Base-by-base conservation (phyloP, 1,284 basidiomycete species). In the Rhodotorula sp. region DNA sequence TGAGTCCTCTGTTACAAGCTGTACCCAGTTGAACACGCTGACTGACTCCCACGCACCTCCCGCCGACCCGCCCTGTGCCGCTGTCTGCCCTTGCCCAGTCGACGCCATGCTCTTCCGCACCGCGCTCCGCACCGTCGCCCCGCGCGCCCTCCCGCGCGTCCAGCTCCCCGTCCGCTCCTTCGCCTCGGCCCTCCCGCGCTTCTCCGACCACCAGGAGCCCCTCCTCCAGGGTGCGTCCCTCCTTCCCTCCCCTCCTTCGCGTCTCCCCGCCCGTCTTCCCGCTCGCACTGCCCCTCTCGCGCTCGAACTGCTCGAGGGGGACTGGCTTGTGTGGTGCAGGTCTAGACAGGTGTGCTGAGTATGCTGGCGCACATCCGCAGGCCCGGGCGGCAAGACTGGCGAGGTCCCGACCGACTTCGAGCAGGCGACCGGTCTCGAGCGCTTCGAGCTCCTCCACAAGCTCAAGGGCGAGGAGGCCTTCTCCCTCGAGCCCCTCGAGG, bases 401-500 rank as follows among this genome's bases (percentile, higher is more conserved):
- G 85, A 89, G 74, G 87, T 93, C 73, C 89, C 93, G 70, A 91
- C 90, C 73, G 91, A 93, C 83, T 86, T 90, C 80, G 86, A 91
- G 78, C 96, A 99, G 84, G 88, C 95, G 41, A 99, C 96, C 77
- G 76, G 96, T 89, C 86, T 97, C 72, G 95, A 97, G 84, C 92
- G 96, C 83, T 89, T 95, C 81, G 92, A 99, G 84, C 85, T 97
- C 64, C 84, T 97, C 71, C 92, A 91, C 80, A 89, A 91, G 78
- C 85, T 94, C 80, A 88, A 94, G 83, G 95, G 94, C 69, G 84
- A 93, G 64, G 90, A 94, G 59, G 89, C 95, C 67, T 99, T 98
- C 85, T 94, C 97, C 83, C 87, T 90, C 82, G 87, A 88, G 76
- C 91, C 94, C 59, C 87, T 98, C 75, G 89, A 94, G 81, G 85